Conservation (phyloP, 1,284 basidiomycete genomes). For the Spongiforma sp. region DNA sequence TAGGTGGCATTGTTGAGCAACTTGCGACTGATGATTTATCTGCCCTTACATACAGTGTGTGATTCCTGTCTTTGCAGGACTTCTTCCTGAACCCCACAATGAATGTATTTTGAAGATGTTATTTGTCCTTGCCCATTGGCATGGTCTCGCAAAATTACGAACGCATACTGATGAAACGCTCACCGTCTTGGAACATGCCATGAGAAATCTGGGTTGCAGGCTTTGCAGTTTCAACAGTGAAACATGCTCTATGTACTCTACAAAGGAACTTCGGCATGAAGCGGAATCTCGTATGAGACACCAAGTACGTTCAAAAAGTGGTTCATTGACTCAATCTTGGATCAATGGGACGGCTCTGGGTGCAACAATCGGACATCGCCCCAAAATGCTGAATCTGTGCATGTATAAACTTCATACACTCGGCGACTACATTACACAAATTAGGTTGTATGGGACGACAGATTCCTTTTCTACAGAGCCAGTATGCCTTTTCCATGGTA, state of each 20-base stretch:
- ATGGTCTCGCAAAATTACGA: not conserved
- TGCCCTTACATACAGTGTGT: not conserved
- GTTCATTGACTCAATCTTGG: not conserved
- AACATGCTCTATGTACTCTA: not conserved
- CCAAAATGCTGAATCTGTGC: not conserved
- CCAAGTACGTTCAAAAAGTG: not conserved
- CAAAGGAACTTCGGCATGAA: not conserved
- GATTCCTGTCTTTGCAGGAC: not conserved
- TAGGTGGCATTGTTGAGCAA: not conserved
- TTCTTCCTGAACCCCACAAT: too few relatives aligned
- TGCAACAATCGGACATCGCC: not conserved
- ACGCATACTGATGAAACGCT: not conserved
- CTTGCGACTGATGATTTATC: not conserved
- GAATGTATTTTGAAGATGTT: too few relatives aligned
- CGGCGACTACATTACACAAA: not conserved
- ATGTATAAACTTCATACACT: not conserved
- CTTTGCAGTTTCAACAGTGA: not conserved
- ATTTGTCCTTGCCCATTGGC: too few relatives aligned
- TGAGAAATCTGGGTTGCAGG: not conserved
- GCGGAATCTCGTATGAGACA: not conserved
- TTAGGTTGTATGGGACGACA: not conserved
- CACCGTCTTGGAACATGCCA: not conserved
- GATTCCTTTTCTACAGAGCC: not conserved
- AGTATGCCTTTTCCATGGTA: not conserved
- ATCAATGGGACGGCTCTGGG: not conserved